Base-by-base conservation (phyloP, 2,329 filamentous ascomycete genomes). In the Rosellinia necatrix region DNA sequence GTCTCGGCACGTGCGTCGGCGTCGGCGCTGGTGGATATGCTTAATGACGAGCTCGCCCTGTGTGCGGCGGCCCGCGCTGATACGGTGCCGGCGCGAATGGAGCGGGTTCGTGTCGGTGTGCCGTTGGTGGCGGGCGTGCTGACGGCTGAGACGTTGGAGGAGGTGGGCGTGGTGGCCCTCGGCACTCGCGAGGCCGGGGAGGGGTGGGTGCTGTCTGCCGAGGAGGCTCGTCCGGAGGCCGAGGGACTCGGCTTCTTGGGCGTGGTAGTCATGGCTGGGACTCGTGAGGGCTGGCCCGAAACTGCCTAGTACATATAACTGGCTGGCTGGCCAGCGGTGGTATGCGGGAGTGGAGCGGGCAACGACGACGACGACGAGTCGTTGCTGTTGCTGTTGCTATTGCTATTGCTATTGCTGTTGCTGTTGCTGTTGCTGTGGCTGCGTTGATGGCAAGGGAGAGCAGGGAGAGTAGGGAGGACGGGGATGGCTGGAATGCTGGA, bases 1-100 rank as follows among this genome's bases (percentile, higher is more conserved):
- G 89, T 87, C 73, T 94, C 91, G 15, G 90, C 91, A 64, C 89
- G 86, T 60, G 87, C 86, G 48, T 92, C 89, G 62, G 91, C 82
- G 53, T 90, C 86, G 29, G 78, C 78, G 58, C 82, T 80, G 47
- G 80, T 74, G 49, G 67, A 71, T 58, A 74, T 75, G 64, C 72
- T 70, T 13, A 80, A 68, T 7, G 76, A 71, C 4, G 78, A 81
- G 53, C 76, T 72, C 61, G 81, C 82, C 63, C 88, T 84, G 63
- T 85, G 79, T 21, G 84, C 85, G 50, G 88, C 86, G 49, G 87
- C 87, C 66, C 90, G 86, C 58, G 89, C 89, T 59, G 90, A 91
- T 19, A 91, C 82, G 27, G 82, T 82, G 51, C 80, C 81, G 29
- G 77, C 77, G 66, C 89, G 85, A 59, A 85, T 77, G 12, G 90